phyloP scores from a whole-genome alignment of 169 alveolate genomes.

The Plasmodium fragile region DNA sequence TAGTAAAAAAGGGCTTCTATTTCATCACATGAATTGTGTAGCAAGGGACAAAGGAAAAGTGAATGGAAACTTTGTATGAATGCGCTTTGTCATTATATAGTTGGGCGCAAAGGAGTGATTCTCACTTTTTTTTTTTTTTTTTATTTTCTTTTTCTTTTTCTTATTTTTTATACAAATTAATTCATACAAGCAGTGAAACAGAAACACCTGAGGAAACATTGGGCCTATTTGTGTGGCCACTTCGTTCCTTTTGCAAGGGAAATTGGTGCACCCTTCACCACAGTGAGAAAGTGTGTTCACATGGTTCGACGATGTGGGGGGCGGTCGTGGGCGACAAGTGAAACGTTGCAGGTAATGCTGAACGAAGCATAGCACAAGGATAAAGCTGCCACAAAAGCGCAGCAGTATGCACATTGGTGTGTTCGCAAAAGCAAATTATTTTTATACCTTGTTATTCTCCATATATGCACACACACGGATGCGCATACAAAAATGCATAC shows the following conservation, averaged over 20 bases:
- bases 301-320: not conserved
- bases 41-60: not conserved
- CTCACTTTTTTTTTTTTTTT: not conserved
- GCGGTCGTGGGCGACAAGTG: not conserved
- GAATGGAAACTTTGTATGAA: not conserved
- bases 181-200: not conserved
- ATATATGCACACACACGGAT: not conserved
- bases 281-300: not conserved
- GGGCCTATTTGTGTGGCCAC: not conserved
- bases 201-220: not conserved
- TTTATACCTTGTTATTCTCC: not conserved
- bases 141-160: not conserved
- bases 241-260: not conserved
- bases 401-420: not conserved
- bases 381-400: not conserved
- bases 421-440: not conserved
- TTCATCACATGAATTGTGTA: constrained; percentile 2
- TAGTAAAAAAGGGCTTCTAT: not conserved
- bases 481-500: not conserved
- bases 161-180: not conserved
- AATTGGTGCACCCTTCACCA: not conserved
- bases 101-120: not conserved
- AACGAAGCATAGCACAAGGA: not conserved
- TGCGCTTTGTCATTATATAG: not conserved
- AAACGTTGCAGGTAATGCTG: not conserved